Base-by-base conservation (phyloP, 768 basidiomycete species). In the Termitomyces sp. region DNA sequence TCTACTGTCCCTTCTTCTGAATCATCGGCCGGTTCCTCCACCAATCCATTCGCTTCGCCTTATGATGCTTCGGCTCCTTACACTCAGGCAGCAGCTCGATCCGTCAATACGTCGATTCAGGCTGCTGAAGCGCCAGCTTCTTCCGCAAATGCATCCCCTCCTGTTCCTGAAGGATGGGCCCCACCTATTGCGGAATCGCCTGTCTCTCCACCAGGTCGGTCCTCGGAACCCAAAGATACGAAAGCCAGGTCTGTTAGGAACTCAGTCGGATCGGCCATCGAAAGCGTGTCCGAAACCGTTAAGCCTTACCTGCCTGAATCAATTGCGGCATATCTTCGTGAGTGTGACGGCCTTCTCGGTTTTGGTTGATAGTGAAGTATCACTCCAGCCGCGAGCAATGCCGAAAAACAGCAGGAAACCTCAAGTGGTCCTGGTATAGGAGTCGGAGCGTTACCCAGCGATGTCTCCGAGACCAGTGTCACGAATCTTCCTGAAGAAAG, bases 361-460 rank as follows among this genome's bases (percentile, higher is more conserved):
- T 7, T 16, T n/a, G 0, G 1, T 50, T 44, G 18, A 48, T 33
- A 13, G 9, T 30, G 27, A 22, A 18, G 13, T 6, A 50, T 50
- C 2, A 49, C 22, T 36, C 12, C 12, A 51, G 49, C 49, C 9
- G n/a, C 36, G 30, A 49, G 24, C 20, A 7, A 34, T 0, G n/a
- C 18, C 3, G 43, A 37, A 3, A 34, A 40, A 12, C 37, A 47
- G 12, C 27, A 56, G 8, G 57, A 62, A 34, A 18, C 27, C 0
- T 54, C 57, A 1, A 44, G 57, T 12, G 44, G 47, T 4, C 72
- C 78, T 0, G 62, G 61, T 0, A 69, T 67, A 0, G 82, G 81
- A 13, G 77, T 80, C 1, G 82, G 83, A 16, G 76, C 80, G 1
- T 69, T 84, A 5, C 82, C 82, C 6, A 82, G 82, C 5, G 66